Percentiles rank a stretch among this genome's conserved stretches.
phyloP scores from a whole-genome alignment of 2,329 filamentous ascomycete species.

The Claviceps fusiformis region DNA sequence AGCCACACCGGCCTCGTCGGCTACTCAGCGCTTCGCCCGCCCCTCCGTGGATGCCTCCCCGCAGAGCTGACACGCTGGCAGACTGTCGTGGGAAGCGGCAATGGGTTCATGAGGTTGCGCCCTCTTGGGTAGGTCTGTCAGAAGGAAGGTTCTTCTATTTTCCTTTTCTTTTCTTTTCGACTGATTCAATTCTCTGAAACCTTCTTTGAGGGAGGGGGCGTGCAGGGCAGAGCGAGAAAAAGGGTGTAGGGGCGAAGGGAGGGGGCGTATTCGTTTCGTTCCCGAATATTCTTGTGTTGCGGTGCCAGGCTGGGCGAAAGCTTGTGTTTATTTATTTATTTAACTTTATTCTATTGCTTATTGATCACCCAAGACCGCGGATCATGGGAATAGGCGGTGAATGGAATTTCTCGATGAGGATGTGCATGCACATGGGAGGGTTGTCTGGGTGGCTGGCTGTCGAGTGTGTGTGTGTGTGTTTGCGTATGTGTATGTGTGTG shows the following conservation, averaged over 20 bases:
- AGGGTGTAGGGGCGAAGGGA: not conserved
- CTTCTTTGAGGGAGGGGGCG: not conserved
- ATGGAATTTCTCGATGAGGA: not conserved
- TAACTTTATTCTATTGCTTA: too few species aligned
- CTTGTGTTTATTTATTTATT: not conserved
- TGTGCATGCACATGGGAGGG: not conserved
- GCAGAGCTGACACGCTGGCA: too few species aligned
- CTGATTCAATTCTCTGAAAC: too few species aligned
- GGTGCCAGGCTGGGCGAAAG: not conserved
- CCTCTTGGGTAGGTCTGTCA: not conserved
- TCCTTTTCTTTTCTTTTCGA: too few species aligned
- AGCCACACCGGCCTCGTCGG: slow-evolving; percentile 1
- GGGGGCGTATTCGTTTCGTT: not conserved
- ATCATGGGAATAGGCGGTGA: not conserved
- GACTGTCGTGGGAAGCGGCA: too few species aligned
- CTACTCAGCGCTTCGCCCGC: not conserved
- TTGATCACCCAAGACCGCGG: too few species aligned
- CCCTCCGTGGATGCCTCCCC: not conserved
- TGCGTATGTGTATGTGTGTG: too few species aligned
- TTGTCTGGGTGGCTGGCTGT: too few species aligned
- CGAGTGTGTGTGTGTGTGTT: too few species aligned
- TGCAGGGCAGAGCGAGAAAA: not conserved
- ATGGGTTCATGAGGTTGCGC: not conserved
- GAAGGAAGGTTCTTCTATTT: too few species aligned
- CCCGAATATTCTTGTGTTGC: not conserved